These are phyloP conservation scores for Ceratocystiopsis sp. DNA, from an alignment of 2,329 filamentous ascomycete species.

Conservation along the genomic window DNA sequence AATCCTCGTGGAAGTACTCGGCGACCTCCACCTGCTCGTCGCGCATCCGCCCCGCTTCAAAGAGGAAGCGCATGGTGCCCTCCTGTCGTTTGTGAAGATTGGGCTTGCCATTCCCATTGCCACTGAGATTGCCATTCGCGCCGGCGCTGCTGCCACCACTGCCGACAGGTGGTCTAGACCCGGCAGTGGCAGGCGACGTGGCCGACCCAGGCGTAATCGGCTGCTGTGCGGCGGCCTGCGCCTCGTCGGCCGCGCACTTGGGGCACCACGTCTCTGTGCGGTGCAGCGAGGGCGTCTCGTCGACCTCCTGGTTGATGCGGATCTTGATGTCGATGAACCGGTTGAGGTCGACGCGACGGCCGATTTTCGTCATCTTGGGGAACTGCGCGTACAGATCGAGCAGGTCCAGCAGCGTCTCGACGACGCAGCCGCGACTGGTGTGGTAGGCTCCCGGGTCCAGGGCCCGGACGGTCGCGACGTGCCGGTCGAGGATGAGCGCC, in stretches of 20 bases:
- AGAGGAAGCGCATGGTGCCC: conserved; percentile 76
- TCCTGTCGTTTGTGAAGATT: conserved; percentile 31
- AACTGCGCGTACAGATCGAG: conserved; percentile 87
- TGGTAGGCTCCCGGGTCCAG: conserved; percentile 25
- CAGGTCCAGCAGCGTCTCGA: conserved; percentile 77
- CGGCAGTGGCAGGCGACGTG: conserved; percentile 21
- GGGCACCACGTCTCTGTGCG: conserved; percentile 47
- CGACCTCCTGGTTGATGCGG: conserved; percentile 64
- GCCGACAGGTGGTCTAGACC: conserved; percentile 14
- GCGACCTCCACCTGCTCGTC: conserved; percentile 52
- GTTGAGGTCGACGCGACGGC: conserved; percentile 53
- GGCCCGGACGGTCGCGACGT: conserved; percentile 27
- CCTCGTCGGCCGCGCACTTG: conserved; percentile 29
- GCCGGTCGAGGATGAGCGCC: conserved; percentile 44
- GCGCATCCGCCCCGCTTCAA: conserved; percentile 60
- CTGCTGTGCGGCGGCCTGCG: conserved; percentile 12
- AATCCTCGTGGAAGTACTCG: conserved; percentile 55
- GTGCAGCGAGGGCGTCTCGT: conserved; percentile 37
- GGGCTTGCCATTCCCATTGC: conserved; percentile 25
- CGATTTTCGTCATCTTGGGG: conserved; percentile 55
- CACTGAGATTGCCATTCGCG: conserved; percentile 5
- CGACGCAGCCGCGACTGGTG: conserved; percentile 28
- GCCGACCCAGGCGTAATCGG: conserved; percentile 18
- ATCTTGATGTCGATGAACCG: conserved; percentile 79
- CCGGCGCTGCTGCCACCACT: conserved; percentile 15